These are phyloP conservation scores for Prunus yedoensis DNA, from an alignment of 331 rosid genomes.

Conservation along the genomic window DNA sequence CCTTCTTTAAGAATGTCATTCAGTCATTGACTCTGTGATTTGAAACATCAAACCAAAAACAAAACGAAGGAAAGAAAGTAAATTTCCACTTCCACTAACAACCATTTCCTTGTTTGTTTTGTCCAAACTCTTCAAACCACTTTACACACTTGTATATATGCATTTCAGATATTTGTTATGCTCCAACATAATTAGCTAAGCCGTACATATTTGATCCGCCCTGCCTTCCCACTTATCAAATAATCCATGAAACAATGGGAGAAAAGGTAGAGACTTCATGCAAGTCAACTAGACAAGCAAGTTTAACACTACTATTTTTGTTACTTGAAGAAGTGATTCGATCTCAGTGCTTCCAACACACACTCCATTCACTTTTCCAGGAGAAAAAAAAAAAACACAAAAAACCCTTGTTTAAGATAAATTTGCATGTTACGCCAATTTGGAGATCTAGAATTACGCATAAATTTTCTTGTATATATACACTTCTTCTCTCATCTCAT, in stretches of 20 bases:
- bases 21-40: neutral
- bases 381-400: neutral
- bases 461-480: too few relatives aligned
- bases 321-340: conserved; percentile 25
- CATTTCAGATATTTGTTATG: too few relatives aligned
- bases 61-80: too few relatives aligned
- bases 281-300: conserved; percentile 22
- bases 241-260: conserved; percentile 6
- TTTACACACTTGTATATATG: too few relatives aligned
- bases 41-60: neutral
- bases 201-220: conserved; percentile 1
- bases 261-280: neutral
- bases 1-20: neutral
- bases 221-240: conserved; percentile 15
- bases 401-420: neutral
- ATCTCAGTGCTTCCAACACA: conserved; percentile 44
- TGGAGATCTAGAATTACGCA: neutral
- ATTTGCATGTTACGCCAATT: neutral
- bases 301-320: conserved; percentile 8
- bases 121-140: too few relatives aligned
- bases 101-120: too few relatives aligned
- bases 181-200: too few relatives aligned
- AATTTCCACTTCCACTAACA: too few relatives aligned
- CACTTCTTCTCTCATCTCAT: too few relatives aligned
- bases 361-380: conserved; percentile 30